phyloP scores from a whole-genome alignment of 768 basidiomycete genomes.

The Termitomyces bulborhizus region DNA sequence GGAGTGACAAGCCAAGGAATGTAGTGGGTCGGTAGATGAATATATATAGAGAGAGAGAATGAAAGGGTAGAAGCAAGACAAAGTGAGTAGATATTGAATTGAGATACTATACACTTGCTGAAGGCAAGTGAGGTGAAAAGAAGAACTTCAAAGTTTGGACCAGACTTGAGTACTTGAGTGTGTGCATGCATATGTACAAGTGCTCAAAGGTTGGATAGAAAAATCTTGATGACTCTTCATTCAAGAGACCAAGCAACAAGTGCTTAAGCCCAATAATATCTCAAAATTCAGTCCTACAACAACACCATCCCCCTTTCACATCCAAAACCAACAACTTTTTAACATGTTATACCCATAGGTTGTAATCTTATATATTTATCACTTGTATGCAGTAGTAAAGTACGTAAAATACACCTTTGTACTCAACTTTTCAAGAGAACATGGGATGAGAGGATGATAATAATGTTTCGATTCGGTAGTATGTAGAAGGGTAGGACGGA shows the following conservation, averaged over 20 bases:
- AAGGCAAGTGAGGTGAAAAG: not conserved
- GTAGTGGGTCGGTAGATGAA: not conserved
- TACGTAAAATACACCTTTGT: not conserved
- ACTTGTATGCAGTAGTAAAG: conserved; percentile 2
- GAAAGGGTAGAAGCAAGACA: not conserved
- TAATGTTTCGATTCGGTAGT: not conserved
- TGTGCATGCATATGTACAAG: not conserved
- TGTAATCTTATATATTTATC: not conserved
- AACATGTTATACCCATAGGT: not conserved
- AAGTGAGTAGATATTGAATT: not conserved
- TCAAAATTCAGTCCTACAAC: too few relatives aligned
- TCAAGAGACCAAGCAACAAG: too few relatives aligned
- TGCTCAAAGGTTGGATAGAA: too few relatives aligned
- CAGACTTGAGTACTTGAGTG: too few relatives aligned
- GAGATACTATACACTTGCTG: not conserved
- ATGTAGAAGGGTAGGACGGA: too few relatives aligned
- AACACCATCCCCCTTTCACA: too few relatives aligned
- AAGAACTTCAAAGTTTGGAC: too few relatives aligned
- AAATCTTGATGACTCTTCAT: too few relatives aligned
- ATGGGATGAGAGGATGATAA: not conserved
- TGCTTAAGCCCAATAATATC: too few relatives aligned
- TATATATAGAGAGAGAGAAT: not conserved
- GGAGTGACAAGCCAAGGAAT: not conserved
- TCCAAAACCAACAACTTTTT: too few relatives aligned
- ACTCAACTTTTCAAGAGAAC: not conserved